Percentiles rank a stretch among this genome's conserved stretches.
Conservation (phyloP, 2,329 filamentous ascomycete species). For the Coniochaeta sp. region DNA sequence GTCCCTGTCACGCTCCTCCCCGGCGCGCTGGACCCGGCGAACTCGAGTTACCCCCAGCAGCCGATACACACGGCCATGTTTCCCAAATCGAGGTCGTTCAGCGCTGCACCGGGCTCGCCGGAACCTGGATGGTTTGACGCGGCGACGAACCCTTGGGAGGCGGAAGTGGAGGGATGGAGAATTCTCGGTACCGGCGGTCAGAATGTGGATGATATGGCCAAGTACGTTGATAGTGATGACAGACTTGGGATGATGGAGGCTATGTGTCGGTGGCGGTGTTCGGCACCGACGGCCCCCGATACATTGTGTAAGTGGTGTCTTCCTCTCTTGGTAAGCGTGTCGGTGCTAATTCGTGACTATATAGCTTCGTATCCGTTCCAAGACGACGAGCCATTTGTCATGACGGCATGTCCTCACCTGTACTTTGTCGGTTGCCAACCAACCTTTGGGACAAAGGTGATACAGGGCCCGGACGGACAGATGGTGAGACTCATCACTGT, state of each 20-base stretch:
- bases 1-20: conserved; percentile 87
- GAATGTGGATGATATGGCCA: conserved; percentile 88
- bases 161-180: conserved; percentile 83
- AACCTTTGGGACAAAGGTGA: conserved; percentile 63
- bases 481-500: conserved; percentile 72
- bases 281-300: conserved; percentile 90
- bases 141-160: conserved; percentile 91
- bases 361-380: conserved; percentile 96
- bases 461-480: conserved; percentile 62
- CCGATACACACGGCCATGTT: conserved; percentile 92
- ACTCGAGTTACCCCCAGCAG: conserved; percentile 85
- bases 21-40: conserved; percentile 78
- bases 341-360: conserved; percentile 5
- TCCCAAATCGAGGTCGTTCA: conserved; percentile 64
- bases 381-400: conserved; percentile 83
- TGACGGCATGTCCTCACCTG: conserved; percentile 79
- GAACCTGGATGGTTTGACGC: conserved; percentile 73
- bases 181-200: conserved; percentile 84
- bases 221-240: conserved; percentile 75
- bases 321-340: not conserved
- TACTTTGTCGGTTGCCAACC: conserved; percentile 87
- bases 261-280: conserved; percentile 86
- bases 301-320: conserved; percentile 66
- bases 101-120: conserved; percentile 32
- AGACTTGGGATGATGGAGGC: conserved; percentile 86